Evolutionary conservation across 371 early-diverging fungal species (phyloP), one percentile per base, ranked within the genome.

Genomic region (Mortierella sp.): DNA sequence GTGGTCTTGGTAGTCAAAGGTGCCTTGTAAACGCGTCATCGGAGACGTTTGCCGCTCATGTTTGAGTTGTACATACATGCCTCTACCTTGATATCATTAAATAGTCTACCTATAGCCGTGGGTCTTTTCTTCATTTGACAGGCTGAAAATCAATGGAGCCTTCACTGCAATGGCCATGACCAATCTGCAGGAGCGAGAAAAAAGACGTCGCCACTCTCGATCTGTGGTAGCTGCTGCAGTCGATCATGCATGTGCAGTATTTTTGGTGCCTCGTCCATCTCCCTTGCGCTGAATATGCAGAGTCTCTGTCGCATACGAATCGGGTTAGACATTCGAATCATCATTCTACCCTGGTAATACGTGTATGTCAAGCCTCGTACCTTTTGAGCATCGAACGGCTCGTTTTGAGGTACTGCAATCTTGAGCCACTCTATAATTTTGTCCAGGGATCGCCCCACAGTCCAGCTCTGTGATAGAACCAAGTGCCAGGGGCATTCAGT

Each of bases 1-100:
- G 64, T 94, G 43, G 87, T 90, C 21, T 50, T 95, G 28, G 80
- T 88, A 26, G 64, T 90, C 55, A 80, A 84, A 50, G 82, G 86
- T 49, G 58, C 52, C 1, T 41, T 75, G 51, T 75, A 68, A 14
- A 14, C 11, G 14, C 37, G 37, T 34, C 37, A 2, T 34, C n/a
- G n/a, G n/a, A n/a, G n/a, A n/a, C n/a, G 39, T 23, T 44, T 44
- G 44, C 44, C 17, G 50, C 4, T 3, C 26, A 37, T 28, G 14
- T n/a, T 30, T 26, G 47, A 4, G 30, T 31, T 19, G 1, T 39
- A 1, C 39, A 12, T 31, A 39, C 17, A 51, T 39, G 9, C n/a
- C n/a, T n/a, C n/a, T n/a, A n/a, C n/a, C n/a, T n/a, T n/a, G n/a
- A n/a, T n/a, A n/a, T n/a, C n/a, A n/a, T n/a, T n/a, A n/a, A n/a